Evolutionary conservation across 1,284 basidiomycete species (phyloP).

Genomic region (Malassezia equina): DNA sequence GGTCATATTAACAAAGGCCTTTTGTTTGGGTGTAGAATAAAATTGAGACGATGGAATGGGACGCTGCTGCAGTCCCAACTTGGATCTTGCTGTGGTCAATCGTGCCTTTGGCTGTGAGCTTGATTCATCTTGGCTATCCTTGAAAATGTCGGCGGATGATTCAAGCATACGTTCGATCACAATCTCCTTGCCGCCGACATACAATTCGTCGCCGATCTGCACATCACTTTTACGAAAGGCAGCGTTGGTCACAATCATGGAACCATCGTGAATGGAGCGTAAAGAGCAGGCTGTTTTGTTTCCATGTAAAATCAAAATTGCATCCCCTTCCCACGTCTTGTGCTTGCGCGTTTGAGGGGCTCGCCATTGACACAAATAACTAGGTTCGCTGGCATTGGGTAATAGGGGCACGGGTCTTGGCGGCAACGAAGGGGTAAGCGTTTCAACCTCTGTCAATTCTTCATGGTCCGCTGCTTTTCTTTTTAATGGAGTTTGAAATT

Average conservation of each 20-base stretch:
- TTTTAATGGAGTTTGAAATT: constrained; percentile 15
- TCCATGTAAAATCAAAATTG: constrained; percentile 34
- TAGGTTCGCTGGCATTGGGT: constrained; percentile 22
- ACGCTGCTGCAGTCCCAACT: background rate
- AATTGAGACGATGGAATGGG: constrained; percentile 14
- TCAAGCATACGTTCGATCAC: constrained; percentile 6
- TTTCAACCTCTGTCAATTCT: background rate
- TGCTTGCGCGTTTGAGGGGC: constrained; percentile 69
- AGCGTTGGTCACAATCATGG: constrained; percentile 18
- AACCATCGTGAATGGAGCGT: constrained; percentile 29
- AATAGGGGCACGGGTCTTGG: constrained; percentile 1
- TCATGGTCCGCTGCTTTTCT: background rate
- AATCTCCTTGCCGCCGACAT: constrained; percentile 19
- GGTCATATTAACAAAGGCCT: background rate
- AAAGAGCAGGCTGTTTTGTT: constrained; percentile 25
- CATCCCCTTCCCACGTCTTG: constrained; percentile 70
- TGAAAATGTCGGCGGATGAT: background rate
- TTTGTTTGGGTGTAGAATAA: constrained; percentile 4
- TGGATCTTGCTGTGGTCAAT: background rate
- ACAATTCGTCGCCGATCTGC: constrained; percentile 13
- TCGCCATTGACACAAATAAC: constrained; percentile 50
- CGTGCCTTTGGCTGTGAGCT: background rate
- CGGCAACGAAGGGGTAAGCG: background rate
- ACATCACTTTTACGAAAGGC: constrained; percentile 5
- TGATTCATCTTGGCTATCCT: background rate